Evolutionary conservation across 176 grass and related monocot species (phyloP).

Genomic region (Rhynchospora breviuscula): DNA sequence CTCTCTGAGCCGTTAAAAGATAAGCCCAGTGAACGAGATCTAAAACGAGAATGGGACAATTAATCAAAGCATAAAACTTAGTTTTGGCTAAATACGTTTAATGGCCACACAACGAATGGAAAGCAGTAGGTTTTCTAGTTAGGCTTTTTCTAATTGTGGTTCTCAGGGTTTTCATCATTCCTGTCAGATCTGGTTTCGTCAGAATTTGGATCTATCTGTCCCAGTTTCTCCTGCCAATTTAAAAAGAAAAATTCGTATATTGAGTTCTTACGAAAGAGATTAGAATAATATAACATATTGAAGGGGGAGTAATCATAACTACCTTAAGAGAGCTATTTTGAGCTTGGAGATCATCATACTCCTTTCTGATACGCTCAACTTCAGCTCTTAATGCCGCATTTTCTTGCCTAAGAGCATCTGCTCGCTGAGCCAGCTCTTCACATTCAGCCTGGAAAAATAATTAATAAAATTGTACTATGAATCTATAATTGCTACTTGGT

Average conservation of each 20-base stretch:
- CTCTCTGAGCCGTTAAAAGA: slow-evolving; percentile 76
- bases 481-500: not conserved
- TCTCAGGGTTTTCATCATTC: slow-evolving; percentile 43
- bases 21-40: slow-evolving; percentile 62
- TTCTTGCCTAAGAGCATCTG: slow-evolving; percentile 88
- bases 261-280: not conserved
- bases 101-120: slow-evolving; percentile 52
- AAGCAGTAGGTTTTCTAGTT: slow-evolving; percentile 58
- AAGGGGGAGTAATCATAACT: not conserved
- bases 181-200: slow-evolving; percentile 50
- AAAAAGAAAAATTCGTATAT: slow-evolving; percentile 12
- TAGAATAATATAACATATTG: slow-evolving; percentile 18
- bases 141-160: slow-evolving; percentile 52
- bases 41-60: slow-evolving; percentile 55
- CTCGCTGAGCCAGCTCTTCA: slow-evolving; percentile 83
- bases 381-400: slow-evolving; percentile 90
- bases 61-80: slow-evolving; percentile 47
- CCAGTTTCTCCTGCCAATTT: slow-evolving; percentile 69
- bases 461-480: not conserved
- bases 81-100: slow-evolving; percentile 42
- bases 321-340: slow-evolving; percentile 84
- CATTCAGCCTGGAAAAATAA: slow-evolving; percentile 79
- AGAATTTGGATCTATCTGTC: slow-evolving; percentile 43
- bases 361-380: slow-evolving; percentile 73
- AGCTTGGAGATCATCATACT: slow-evolving; percentile 69